Percentiles rank a stretch among this genome's conserved stretches.
Conservation (phyloP, 805 yeast species). For the Scheffersomyces stipitis region DNA sequence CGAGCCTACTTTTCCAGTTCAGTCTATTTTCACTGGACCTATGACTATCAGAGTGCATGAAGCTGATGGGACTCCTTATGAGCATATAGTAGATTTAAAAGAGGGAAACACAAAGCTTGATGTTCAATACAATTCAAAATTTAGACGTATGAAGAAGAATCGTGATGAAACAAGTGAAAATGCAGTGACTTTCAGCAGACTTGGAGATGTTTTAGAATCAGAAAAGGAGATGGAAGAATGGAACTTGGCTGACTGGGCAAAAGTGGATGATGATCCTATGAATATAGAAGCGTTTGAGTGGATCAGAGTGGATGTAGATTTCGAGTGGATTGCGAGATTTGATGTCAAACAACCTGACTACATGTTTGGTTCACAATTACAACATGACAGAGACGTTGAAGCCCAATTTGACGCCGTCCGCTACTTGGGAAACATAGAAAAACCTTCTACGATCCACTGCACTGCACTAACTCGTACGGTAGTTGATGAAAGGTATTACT, state of each 20-base stretch:
- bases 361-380: constrained; percentile 91
- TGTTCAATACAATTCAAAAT: constrained; percentile 92
- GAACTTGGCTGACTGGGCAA: constrained; percentile 69
- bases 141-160: constrained; percentile 73
- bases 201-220: constrained; percentile 76
- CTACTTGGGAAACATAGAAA: constrained; percentile 61
- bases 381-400: constrained; percentile 93
- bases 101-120: constrained; percentile 85
- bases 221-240: constrained; percentile 65
- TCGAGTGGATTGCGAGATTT: constrained; percentile 90
- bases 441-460: constrained; percentile 66
- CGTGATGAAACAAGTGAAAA: constrained; percentile 45
- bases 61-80: constrained; percentile 98
- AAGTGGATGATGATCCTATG: constrained; percentile 66
- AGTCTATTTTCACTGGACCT: constrained; percentile 80
- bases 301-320: constrained; percentile 97
- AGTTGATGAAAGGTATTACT: constrained; percentile 81
- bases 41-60: constrained; percentile 97
- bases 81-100: constrained; percentile 89
- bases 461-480: constrained; percentile 76
- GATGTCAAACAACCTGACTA: constrained; percentile 87
- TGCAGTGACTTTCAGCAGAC: constrained; percentile 35
- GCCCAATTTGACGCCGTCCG: constrained; percentile 86
- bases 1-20: constrained; percentile 39
- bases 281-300: constrained; percentile 92